Evolutionary conservation across 225 moss, liverwort and hornwort genomes (phyloP).

Genomic region (Physcomitrium patens): DNA sequence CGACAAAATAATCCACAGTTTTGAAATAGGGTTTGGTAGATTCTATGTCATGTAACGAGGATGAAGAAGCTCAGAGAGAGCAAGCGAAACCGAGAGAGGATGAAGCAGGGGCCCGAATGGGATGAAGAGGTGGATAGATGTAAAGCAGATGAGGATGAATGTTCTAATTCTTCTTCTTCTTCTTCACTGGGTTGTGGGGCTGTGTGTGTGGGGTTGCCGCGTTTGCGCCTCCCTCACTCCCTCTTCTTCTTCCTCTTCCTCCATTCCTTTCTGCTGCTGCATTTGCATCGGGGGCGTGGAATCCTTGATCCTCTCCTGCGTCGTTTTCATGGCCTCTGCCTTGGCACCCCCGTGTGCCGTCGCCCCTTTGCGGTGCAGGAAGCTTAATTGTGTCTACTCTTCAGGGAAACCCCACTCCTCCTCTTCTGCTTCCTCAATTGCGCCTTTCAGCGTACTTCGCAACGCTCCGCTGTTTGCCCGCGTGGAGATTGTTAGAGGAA

Average conservation of each 20-base stretch:
- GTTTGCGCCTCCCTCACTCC: not conserved
- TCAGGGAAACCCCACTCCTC: conserved; percentile 10
- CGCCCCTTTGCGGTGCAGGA: conserved; percentile 25
- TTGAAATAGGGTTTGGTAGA: no score
- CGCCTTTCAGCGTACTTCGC: conserved; percentile 27
- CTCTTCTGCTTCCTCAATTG: conserved; percentile 13
- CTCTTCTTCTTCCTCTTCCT: not conserved
- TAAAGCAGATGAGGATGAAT: no score
- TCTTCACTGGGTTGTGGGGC: conserved; percentile 18
- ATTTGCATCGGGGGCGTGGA: no score
- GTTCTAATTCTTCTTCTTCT: no score
- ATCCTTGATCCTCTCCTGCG: not conserved
- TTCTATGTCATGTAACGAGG: no score
- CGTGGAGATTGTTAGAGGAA: not conserved
- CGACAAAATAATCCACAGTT: no score
- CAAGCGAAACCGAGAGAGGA: no score
- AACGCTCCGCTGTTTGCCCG: not conserved
- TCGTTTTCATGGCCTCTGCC: conserved; percentile 37
- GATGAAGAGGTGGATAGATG: no score
- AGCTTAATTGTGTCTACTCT: not conserved
- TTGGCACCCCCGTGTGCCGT: conserved; percentile 38
- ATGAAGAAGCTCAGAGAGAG: no score
- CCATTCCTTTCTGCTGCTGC: no score
- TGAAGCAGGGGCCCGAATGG: no score
- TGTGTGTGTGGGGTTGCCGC: conserved; percentile 2